A percentile compares a stretch with the other conserved stretches of the same genome.
These are phyloP conservation scores for Tricholomella constricta DNA, from an alignment of 768 basidiomycete genomes.

Conservation along the genomic window DNA sequence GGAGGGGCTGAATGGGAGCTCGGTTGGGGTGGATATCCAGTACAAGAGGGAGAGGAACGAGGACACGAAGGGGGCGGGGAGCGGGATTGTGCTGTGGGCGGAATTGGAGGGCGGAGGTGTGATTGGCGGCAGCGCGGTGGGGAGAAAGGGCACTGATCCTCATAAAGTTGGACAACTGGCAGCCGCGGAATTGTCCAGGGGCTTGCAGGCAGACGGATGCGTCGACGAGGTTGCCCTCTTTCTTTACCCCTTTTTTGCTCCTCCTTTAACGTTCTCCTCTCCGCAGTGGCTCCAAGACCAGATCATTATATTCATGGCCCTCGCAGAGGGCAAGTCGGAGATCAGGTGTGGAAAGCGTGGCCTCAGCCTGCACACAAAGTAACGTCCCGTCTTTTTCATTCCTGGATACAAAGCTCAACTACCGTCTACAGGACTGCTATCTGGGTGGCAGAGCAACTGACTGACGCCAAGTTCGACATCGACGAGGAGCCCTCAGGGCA, in stretches of 20 bases:
- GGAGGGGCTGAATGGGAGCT: constrained; percentile 11
- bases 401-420: background rate
- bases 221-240: constrained; percentile 61
- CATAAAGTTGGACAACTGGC: constrained; percentile 58
- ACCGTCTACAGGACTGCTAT: constrained; percentile 62
- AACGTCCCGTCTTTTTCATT: constrained; percentile 12
- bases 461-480: constrained; percentile 63
- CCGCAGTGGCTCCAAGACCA: constrained; percentile 63
- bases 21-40: constrained; percentile 41
- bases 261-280: background rate
- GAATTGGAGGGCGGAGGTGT: constrained; percentile 68
- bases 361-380: constrained; percentile 71
- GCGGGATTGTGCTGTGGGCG: constrained; percentile 76
- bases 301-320: constrained; percentile 74
- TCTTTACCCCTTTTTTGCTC: background rate
- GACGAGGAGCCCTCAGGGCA: constrained; percentile 43
- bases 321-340: constrained; percentile 64
- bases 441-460: constrained; percentile 69
- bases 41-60: constrained; percentile 43
- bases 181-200: constrained; percentile 57
- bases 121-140: constrained; percentile 70
- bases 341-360: constrained; percentile 57
- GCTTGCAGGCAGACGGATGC: constrained; percentile 65
- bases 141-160: constrained; percentile 49
- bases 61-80: constrained; percentile 59